A percentile compares a stretch with the other conserved stretches of the same genome.
phyloP scores from a whole-genome alignment of 2,329 filamentous ascomycete genomes.

The Colletotrichum liriopes region DNA sequence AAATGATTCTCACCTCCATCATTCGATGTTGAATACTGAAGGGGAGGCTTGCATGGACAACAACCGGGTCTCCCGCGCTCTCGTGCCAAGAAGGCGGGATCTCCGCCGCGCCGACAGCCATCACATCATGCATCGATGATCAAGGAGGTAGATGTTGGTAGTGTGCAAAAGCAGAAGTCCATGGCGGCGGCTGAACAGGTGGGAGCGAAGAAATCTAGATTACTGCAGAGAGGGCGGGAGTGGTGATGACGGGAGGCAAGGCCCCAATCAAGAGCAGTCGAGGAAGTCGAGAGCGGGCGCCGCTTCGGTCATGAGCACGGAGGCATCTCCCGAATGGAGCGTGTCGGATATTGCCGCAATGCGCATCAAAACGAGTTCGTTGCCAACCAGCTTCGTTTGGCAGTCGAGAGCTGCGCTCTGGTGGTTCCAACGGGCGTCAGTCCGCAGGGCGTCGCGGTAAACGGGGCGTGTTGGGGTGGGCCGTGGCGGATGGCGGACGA shows the following conservation, averaged over 20 bases:
- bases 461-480: neutral
- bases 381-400: neutral
- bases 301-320: neutral
- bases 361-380: neutral
- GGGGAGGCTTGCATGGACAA: too few relatives aligned
- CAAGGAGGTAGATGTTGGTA: neutral
- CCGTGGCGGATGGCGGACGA: neutral
- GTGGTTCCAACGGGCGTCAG: neutral
- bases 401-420: neutral
- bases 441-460: neutral
- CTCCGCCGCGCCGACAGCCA: constrained; percentile 11
- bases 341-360: constrained; percentile 29
- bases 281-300: neutral
- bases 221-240: neutral
- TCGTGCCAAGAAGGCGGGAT: constrained; percentile 13
- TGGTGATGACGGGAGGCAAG: neutral
- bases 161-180: neutral
- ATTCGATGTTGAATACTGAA: neutral
- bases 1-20: neutral
- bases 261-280: neutral
- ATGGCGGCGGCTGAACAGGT: neutral
- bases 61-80: neutral
- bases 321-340: constrained; percentile 12
- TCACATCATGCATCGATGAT: constrained; percentile 14
- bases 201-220: too few relatives aligned